phyloP scores from a whole-genome alignment of 2,329 filamentous ascomycete species.

The Metarhizium brunneum region DNA sequence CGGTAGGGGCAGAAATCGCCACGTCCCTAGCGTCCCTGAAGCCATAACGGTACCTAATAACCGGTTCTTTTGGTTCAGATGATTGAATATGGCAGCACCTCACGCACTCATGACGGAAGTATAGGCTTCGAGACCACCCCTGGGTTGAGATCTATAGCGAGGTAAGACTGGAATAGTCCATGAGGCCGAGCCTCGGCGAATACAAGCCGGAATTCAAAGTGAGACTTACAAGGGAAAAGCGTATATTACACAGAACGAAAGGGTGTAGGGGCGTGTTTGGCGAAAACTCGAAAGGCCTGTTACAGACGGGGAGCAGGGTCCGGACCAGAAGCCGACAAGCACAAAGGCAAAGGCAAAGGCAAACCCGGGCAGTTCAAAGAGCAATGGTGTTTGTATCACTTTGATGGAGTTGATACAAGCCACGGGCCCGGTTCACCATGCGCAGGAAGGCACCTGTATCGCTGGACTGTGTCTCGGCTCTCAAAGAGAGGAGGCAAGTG shows the following conservation, averaged over 20 bases:
- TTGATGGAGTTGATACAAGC: background rate
- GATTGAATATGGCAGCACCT: background rate
- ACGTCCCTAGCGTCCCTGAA: conserved; percentile 17
- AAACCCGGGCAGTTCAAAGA: background rate
- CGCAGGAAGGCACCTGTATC: background rate
- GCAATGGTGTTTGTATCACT: background rate
- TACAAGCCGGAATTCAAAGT: conserved; percentile 5
- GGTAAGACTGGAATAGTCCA: background rate
- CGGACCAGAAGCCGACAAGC: background rate
- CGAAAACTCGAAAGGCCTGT: background rate
- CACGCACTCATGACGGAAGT: background rate
- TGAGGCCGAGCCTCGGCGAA: conserved; percentile 9
- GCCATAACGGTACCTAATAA: conserved; percentile 16
- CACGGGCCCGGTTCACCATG: background rate
- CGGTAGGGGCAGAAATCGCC: conserved; percentile 30
- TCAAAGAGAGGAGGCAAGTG: background rate
- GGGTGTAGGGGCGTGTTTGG: conserved; percentile 4
- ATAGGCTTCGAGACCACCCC: background rate
- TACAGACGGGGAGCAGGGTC: background rate
- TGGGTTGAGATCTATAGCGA: background rate
- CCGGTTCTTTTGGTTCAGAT: background rate
- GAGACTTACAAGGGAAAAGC: background rate
- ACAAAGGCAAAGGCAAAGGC: background rate
- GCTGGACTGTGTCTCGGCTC: background rate
- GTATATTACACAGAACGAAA: conserved; percentile 1